Evolutionary conservation across 768 basidiomycete species (phyloP), one percentile per base, ranked within the genome.

Genomic region (Sporobolomyces pararoseus): DNA sequence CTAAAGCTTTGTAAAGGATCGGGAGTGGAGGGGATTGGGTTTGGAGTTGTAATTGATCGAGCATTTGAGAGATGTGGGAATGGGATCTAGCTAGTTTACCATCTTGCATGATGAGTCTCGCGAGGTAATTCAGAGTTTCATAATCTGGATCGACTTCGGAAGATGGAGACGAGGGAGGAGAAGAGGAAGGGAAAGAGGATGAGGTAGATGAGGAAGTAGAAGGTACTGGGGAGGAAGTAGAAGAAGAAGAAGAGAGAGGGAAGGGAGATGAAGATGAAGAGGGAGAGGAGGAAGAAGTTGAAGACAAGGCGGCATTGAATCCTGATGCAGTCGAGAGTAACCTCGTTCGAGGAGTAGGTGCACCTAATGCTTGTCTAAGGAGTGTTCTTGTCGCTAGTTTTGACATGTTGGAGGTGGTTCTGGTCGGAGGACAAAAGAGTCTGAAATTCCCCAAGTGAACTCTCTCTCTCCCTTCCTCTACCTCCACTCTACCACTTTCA

Each of bases 11-110:
- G 46, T 87, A 86, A 6, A 96, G 81, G 72, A 95, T 85, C 23
- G 89, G 89, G 39, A 91, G 81, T 0, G 92, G 89, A n/a, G 87
- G 86, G 10, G 86, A 84, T 63, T 87, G 84, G 21, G 91, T 94
- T 66, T 88, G 81, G 14, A 86, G 83, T 78, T 88, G 88, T 47
- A 94, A 84, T 76, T 87, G 82, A 23, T 86, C 79, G n/a, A 91
- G 85, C 73, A 85, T 87, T n/a, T 82, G 79, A 3, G 86, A 83
- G 51, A 86, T 83, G 49, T 81, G 81, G 37, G 83, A 83, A 1
- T 85, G 80, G 0, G 89, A 88, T 27, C 82, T 81, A 13, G 88
- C 83, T 66, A 87, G 84, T 65, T 86, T 83, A 37, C 91, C 91
- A 77, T 88, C 80, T 44, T 77, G 77, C 82, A 87, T 87, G 54